phyloP scores from a whole-genome alignment of 1,284 basidiomycete species.

The Pseudozyma thailandica region DNA sequence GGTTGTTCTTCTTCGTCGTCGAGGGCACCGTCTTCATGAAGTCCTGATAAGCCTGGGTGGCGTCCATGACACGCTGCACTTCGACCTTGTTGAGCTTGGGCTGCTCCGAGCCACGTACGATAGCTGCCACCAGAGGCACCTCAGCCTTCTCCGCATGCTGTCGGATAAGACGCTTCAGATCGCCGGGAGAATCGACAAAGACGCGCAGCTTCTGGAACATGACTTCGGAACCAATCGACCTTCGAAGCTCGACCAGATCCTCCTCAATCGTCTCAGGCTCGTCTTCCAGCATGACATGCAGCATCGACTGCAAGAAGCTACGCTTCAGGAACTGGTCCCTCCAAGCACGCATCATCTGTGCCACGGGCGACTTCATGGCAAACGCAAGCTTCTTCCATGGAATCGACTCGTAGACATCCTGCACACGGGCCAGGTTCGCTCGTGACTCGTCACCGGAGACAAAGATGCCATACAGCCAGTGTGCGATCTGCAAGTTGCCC shows the following conservation, averaged over 20 bases:
- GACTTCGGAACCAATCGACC: conserved; percentile 53
- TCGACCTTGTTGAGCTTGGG: conserved; percentile 63
- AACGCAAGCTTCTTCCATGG: conserved; percentile 63
- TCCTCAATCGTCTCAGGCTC: conserved; percentile 60
- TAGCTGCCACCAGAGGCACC: conserved; percentile 65
- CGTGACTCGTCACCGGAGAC: conserved; percentile 60
- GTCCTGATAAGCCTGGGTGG: conserved; percentile 54
- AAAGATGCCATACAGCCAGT: conserved; percentile 62
- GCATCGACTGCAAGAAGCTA: conserved; percentile 53
- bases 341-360: conserved; percentile 57
- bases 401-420: conserved; percentile 55
- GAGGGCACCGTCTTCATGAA: conserved; percentile 58
- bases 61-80: conserved; percentile 61
- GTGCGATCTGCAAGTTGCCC: conserved; percentile 61
- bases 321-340: conserved; percentile 57
- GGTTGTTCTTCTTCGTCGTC: conserved; percentile 48
- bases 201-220: conserved; percentile 62
- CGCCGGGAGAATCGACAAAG: conserved; percentile 60
- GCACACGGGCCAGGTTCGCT: conserved; percentile 57
- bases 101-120: conserved; percentile 61
- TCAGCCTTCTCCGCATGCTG: conserved; percentile 56
- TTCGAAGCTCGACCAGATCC: conserved; percentile 54
- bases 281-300: conserved; percentile 62
- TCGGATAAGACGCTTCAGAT: conserved; percentile 63
- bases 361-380: conserved; percentile 60